phyloP scores from a whole-genome alignment of 2,329 filamentous ascomycete genomes.

The Escovopsis sp. region DNA sequence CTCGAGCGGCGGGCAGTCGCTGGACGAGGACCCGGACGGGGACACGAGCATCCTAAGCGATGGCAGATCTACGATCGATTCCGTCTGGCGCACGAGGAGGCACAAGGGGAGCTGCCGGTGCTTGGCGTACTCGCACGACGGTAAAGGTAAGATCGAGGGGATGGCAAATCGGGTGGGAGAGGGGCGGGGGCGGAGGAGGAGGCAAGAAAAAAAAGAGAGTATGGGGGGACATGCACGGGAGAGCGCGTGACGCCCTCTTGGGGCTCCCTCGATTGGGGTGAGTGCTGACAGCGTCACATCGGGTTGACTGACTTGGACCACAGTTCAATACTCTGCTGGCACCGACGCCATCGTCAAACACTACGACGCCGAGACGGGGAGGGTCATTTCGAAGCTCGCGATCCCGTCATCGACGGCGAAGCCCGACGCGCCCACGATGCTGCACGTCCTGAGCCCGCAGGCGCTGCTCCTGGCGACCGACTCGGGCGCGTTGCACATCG shows the following conservation, averaged over 20 bases:
- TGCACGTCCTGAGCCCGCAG: constrained; percentile 75
- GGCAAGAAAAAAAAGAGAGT: too few relatives aligned
- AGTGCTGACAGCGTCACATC: not conserved
- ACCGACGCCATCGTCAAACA: constrained; percentile 43
- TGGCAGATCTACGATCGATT: constrained; percentile 65
- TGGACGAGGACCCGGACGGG: constrained; percentile 34
- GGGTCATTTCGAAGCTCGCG: constrained; percentile 67
- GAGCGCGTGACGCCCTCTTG: too few relatives aligned
- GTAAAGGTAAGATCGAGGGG: too few relatives aligned
- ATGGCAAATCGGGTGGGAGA: constrained; percentile 23
- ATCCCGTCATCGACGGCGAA: constrained; percentile 44
- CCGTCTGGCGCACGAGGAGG: constrained; percentile 69
- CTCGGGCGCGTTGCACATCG: constrained; percentile 74
- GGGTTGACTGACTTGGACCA: constrained; percentile 14
- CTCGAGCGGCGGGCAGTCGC: constrained; percentile 26
- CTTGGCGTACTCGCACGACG: constrained; percentile 65
- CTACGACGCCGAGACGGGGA: constrained; percentile 41
- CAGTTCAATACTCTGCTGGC: constrained; percentile 48
- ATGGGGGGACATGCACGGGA: too few relatives aligned
- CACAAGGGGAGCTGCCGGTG: constrained; percentile 90
- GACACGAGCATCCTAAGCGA: constrained; percentile 35
- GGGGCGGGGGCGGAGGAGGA: too few relatives aligned
- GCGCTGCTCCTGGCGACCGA: constrained; percentile 82
- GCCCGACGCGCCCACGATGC: constrained; percentile 60
- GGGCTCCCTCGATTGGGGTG: not conserved